Evolutionary conservation across 768 basidiomycete species (phyloP).

Genomic region (Scleroderma citrinum): DNA sequence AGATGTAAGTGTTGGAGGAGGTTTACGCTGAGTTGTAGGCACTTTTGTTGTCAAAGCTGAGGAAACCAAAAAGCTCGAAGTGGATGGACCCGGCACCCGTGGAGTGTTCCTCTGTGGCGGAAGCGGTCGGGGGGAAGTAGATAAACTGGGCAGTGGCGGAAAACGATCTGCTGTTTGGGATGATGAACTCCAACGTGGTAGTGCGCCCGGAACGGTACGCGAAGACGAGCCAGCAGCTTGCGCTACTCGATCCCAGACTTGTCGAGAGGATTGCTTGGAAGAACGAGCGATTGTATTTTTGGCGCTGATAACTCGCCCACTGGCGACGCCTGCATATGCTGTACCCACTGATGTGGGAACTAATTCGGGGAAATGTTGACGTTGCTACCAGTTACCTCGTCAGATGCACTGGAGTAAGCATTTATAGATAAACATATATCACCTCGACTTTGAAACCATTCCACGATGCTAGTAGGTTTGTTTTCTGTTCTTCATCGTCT

Average conservation of each 20-base stretch:
- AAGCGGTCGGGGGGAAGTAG: slow-evolving; percentile 33
- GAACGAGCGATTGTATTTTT: slow-evolving; percentile 67
- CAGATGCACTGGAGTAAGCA: not conserved
- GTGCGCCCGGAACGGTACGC: slow-evolving; percentile 16
- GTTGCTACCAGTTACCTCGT: slow-evolving; percentile 49
- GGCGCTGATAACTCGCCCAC: slow-evolving; percentile 78
- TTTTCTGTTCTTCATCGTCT: slow-evolving; percentile 81
- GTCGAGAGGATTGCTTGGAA: slow-evolving; percentile 51
- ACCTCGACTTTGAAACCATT: slow-evolving; percentile 84
- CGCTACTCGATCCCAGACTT: slow-evolving; percentile 85
- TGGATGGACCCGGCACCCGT: slow-evolving; percentile 39
- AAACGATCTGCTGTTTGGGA: slow-evolving; percentile 26
- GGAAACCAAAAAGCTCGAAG: slow-evolving; percentile 26
- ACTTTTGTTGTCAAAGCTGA: slow-evolving; percentile 6
- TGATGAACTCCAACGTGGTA: slow-evolving; percentile 8
- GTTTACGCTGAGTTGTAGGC: not conserved
- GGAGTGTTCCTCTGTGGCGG: slow-evolving; percentile 41
- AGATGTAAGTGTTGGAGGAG: slow-evolving; percentile 43
- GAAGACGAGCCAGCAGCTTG: slow-evolving; percentile 57
- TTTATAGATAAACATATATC: slow-evolving; percentile 37
- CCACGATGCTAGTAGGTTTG: slow-evolving; percentile 69
- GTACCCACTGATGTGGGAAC: slow-evolving; percentile 50
- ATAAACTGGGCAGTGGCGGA: slow-evolving; percentile 21
- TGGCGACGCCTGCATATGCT: slow-evolving; percentile 73
- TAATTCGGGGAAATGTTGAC: slow-evolving; percentile 79